These are phyloP conservation scores for Cladosporium austrohemisphaericum DNA, from an alignment of 2,329 filamentous ascomycete species.

Conservation along the genomic window DNA sequence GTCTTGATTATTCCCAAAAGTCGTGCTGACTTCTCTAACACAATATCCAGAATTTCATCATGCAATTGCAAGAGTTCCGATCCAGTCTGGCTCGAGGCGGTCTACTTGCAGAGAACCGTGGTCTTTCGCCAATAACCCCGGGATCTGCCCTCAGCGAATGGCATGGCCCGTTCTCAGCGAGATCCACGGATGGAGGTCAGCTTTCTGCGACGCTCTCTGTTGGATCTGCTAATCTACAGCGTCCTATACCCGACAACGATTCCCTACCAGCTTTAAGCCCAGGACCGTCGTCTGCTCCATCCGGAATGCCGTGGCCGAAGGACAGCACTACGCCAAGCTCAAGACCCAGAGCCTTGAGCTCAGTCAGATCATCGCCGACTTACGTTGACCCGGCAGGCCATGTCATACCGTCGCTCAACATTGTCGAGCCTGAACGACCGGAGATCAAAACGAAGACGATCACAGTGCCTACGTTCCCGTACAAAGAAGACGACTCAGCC, in stretches of 20 bases:
- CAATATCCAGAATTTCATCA: conserved; percentile 62
- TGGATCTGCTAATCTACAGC: conserved; percentile 1
- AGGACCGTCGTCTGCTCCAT: conserved; percentile 65
- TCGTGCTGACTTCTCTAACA: background rate
- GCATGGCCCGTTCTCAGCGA: conserved; percentile 29
- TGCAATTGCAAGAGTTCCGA: conserved; percentile 77
- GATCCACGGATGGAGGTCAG: conserved; percentile 5
- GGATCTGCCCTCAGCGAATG: conserved; percentile 33
- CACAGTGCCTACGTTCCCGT: conserved; percentile 9
- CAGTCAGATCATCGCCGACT: conserved; percentile 52
- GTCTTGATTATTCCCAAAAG: background rate
- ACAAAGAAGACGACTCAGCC: conserved; percentile 18
- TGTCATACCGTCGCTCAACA: conserved; percentile 30
- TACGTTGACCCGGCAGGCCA: conserved; percentile 35
- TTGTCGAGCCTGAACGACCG: conserved; percentile 20
- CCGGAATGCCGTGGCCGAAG: conserved; percentile 57
- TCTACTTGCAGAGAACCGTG: conserved; percentile 30
- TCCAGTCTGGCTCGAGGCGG: conserved; percentile 42
- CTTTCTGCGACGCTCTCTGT: conserved; percentile 4
- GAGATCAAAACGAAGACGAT: conserved; percentile 6
- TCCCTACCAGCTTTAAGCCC: conserved; percentile 39
- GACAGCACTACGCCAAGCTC: conserved; percentile 36
- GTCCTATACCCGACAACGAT: conserved; percentile 16
- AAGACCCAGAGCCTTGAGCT: conserved; percentile 20
- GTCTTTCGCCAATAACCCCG: conserved; percentile 32